Conservation (phyloP, 2,329 filamentous ascomycete genomes). For the Ophiocordyceps sinensis region DNA sequence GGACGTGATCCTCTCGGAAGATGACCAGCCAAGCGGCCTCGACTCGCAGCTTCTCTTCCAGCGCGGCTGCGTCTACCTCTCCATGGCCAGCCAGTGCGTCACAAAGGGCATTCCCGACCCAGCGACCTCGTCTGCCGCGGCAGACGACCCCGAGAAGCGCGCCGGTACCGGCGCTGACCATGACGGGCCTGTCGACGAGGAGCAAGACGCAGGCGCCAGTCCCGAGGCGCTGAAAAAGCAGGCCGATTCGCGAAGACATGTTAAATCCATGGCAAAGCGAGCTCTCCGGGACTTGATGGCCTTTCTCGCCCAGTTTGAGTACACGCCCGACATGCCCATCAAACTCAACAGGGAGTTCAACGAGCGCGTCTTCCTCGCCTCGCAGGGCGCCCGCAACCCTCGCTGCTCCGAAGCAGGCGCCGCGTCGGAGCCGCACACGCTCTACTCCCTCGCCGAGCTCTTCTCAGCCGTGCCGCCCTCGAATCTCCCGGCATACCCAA, state of each 20-base stretch:
- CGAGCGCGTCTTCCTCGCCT: constrained; percentile 41
- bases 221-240: constrained; percentile 7
- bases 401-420: constrained; percentile 17
- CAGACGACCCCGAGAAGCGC: neutral
- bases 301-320: constrained; percentile 63
- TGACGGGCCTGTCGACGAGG: constrained; percentile 4
- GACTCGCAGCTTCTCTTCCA: constrained; percentile 66
- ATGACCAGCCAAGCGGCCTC: constrained; percentile 55
- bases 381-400: constrained; percentile 29
- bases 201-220: constrained; percentile 1
- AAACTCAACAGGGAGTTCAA: constrained; percentile 43
- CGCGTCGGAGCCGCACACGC: constrained; percentile 18
- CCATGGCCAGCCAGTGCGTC: constrained; percentile 54
- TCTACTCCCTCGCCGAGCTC: constrained; percentile 42
- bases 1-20: constrained; percentile 23
- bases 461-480: constrained; percentile 54
- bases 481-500: constrained; percentile 54
- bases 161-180: neutral
- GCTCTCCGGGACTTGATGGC: constrained; percentile 61
- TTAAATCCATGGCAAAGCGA: constrained; percentile 61
- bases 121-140: neutral
- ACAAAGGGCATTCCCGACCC: constrained; percentile 31
- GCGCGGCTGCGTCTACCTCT: constrained; percentile 57
- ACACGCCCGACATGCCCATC: constrained; percentile 55
- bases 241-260: constrained; percentile 38